A percentile compares a stretch with the other conserved stretches of the same genome.
Evolutionary conservation across 345 rosid genomes (phyloP).

Genomic region (Eucalyptus camaldulensis): DNA sequence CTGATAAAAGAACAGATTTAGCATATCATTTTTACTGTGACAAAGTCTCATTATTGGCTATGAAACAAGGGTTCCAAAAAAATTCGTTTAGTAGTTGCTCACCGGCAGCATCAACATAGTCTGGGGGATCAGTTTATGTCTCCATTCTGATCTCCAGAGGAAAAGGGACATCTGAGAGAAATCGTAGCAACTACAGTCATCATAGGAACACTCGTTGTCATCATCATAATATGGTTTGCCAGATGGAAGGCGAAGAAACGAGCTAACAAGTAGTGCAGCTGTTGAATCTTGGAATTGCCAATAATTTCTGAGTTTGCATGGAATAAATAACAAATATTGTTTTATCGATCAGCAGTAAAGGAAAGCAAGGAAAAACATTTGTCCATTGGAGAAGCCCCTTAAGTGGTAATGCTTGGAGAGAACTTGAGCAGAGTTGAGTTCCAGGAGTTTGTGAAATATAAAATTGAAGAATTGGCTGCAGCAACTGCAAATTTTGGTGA

Average conservation of each 20-base stretch:
- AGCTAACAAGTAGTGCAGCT: background rate
- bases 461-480: conserved; percentile 19
- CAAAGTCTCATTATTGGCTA: background rate
- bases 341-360: background rate
- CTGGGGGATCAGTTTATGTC: background rate
- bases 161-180: background rate
- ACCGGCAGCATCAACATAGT: background rate
- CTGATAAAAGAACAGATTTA: background rate
- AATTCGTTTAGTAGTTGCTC: background rate
- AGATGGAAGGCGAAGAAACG: background rate
- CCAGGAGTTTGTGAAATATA: conserved; percentile 11
- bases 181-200: background rate
- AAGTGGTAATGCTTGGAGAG: background rate
- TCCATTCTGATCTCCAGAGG: background rate
- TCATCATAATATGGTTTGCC: background rate
- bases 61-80: background rate
- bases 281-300: background rate
- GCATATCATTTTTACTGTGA: background rate
- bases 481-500: conserved; percentile 15
- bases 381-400: background rate
- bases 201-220: background rate
- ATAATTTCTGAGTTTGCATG: background rate
- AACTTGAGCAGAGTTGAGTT: background rate
- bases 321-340: background rate
- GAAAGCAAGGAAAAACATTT: background rate